Percentiles rank a stretch among this genome's conserved stretches.
Conservation (phyloP, 352 stramenopile species). For the Phytophthora macrochlamydospora region DNA sequence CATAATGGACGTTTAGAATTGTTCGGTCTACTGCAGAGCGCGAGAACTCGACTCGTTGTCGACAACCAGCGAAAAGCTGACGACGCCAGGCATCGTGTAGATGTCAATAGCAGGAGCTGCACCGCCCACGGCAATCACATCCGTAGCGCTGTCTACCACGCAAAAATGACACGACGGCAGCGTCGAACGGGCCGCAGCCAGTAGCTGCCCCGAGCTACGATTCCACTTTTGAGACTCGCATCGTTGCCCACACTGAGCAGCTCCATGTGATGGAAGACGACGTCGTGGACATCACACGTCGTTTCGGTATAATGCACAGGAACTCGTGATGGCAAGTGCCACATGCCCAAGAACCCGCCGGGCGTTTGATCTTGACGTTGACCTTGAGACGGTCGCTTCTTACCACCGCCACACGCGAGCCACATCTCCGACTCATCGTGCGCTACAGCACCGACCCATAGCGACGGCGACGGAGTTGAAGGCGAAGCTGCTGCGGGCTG, state of each 20-base stretch:
- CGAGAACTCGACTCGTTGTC: conserved; percentile 31
- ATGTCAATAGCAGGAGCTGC: conserved; percentile 67
- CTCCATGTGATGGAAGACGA: conserved; percentile 75
- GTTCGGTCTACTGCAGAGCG: neutral
- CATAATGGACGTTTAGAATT: conserved; percentile 10
- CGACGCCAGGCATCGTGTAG: conserved; percentile 80
- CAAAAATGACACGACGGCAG: conserved; percentile 73
- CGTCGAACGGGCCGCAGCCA: conserved; percentile 58
- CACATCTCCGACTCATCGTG: conserved; percentile 79
- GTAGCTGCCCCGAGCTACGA: conserved; percentile 61
- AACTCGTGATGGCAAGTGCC: conserved; percentile 77
- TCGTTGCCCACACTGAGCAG: conserved; percentile 78
- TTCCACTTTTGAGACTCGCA: conserved; percentile 77
- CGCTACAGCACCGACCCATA: conserved; percentile 66
- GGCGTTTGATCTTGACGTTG: conserved; percentile 15
- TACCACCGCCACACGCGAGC: conserved; percentile 66
- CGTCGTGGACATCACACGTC: conserved; percentile 64
- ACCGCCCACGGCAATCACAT: conserved; percentile 74
- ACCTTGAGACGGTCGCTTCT: conserved; percentile 30
- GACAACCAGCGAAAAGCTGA: conserved; percentile 79
- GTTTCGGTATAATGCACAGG: conserved; percentile 70
- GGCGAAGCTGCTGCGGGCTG: conserved; percentile 29
- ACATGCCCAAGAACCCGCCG: conserved; percentile 73
- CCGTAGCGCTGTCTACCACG: conserved; percentile 59
- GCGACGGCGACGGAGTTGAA: conserved; percentile 7